phyloP scores from a whole-genome alignment of 306 rosid species.

The Sophora flavescens region DNA sequence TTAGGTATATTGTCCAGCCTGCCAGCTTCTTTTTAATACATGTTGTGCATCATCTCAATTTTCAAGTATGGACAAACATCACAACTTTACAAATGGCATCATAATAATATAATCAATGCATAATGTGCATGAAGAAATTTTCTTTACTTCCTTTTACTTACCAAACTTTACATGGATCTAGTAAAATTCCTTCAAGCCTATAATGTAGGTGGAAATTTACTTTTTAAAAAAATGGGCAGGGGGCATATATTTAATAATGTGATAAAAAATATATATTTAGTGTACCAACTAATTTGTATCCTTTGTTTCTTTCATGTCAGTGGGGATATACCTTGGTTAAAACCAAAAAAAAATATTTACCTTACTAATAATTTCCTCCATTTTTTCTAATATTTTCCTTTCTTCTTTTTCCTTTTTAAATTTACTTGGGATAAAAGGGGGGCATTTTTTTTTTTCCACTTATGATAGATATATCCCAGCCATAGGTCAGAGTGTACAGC shows the following conservation, averaged over 20 bases:
- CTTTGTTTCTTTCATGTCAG: neutral
- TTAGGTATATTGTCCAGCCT: conserved; percentile 12
- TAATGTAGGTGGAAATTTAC: neutral
- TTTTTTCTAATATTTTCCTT: neutral
- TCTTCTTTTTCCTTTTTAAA: neutral
- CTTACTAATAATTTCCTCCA: neutral
- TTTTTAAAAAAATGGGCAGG: neutral
- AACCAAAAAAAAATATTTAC: neutral
- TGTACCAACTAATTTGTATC: neutral
- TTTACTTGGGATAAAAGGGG: neutral
- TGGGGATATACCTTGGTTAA: neutral
- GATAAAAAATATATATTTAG: neutral
- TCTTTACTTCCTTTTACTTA: neutral
- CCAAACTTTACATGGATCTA: neutral
- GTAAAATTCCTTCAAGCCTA: neutral
- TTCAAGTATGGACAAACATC: neutral
- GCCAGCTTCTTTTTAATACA: neutral
- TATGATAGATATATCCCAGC: neutral
- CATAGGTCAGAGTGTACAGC: neutral
- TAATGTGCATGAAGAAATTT: neutral
- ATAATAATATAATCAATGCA: neutral
- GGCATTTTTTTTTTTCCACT: neutral
- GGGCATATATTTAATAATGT: neutral
- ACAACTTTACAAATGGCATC: neutral
- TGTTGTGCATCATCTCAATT: conserved; percentile 3